These are phyloP conservation scores for Nemania sp. DNA, from an alignment of 2,329 filamentous ascomycete species.

Conservation along the genomic window DNA sequence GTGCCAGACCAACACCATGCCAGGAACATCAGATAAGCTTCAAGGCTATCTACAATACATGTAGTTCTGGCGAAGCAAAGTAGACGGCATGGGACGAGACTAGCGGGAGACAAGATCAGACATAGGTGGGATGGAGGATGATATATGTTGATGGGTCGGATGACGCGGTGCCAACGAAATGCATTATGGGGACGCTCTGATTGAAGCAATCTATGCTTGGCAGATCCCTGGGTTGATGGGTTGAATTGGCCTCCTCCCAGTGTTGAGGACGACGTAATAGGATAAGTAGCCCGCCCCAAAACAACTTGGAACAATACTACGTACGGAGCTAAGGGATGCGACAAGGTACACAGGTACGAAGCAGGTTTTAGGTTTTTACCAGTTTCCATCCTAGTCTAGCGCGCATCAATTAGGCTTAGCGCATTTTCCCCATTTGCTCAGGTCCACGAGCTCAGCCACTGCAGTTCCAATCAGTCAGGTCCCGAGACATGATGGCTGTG, in stretches of 20 bases:
- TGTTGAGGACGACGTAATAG: too few species aligned
- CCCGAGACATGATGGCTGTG: too few species aligned
- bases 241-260: constrained; percentile 3
- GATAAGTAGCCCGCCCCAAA: too few species aligned
- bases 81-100: background rate
- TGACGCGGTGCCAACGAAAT: background rate
- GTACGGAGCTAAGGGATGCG: background rate
- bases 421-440: too few species aligned
- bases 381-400: too few species aligned
- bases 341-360: too few species aligned
- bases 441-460: too few species aligned
- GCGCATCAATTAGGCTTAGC: too few species aligned
- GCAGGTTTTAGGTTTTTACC: too few species aligned
- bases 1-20: constrained; percentile 4
- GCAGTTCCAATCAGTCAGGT: too few species aligned
- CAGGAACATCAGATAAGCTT: background rate
- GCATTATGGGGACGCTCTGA: background rate
- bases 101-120: background rate
- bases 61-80: background rate
- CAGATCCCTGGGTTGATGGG: background rate
- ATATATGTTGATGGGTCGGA: background rate
- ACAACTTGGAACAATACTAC: background rate
- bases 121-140: background rate
- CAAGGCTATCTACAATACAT: background rate
- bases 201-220: constrained; percentile 12